phyloP scores from a whole-genome alignment of 2,329 filamentous ascomycete species.

The Pseudogymnoascus sp. region DNA sequence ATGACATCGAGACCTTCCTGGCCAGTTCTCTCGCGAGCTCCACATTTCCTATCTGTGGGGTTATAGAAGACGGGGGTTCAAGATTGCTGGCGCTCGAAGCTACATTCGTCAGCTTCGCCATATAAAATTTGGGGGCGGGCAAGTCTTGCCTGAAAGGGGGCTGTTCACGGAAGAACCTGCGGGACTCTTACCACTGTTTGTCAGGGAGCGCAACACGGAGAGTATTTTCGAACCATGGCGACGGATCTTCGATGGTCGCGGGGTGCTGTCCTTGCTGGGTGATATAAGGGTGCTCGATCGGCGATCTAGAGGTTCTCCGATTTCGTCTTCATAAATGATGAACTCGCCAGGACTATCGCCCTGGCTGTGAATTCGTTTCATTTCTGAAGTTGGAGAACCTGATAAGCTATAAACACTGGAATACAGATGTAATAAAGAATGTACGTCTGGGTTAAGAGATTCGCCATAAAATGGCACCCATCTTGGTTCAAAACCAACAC shows the following conservation, averaged over 20 bases:
- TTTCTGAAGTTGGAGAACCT: constrained; percentile 9
- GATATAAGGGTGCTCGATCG: not conserved
- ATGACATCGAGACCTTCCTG: constrained; percentile 33
- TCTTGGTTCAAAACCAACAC: not conserved
- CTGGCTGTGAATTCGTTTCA: constrained; percentile 19
- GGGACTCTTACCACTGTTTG: constrained; percentile 28
- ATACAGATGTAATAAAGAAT: not conserved
- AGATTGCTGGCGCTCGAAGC: not conserved
- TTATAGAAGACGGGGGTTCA: not conserved
- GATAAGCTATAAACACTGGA: not conserved
- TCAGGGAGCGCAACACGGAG: constrained; percentile 35
- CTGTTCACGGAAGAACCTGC: not conserved
- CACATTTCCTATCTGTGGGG: not conserved
- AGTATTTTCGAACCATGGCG: constrained; percentile 35
- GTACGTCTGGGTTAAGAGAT: not conserved
- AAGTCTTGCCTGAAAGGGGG: not conserved
- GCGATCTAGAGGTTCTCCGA: constrained; percentile 8
- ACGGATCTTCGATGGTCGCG: constrained; percentile 30
- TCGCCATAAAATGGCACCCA: not conserved
- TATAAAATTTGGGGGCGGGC: not conserved
- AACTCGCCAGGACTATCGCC: constrained; percentile 9
- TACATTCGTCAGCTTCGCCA: not conserved
- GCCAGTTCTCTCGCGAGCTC: constrained; percentile 2
- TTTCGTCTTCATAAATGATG: constrained; percentile 10
- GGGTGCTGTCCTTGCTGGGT: constrained; percentile 19